Conservation (phyloP, 768 basidiomycete genomes). For the Termitomyces sp. region DNA sequence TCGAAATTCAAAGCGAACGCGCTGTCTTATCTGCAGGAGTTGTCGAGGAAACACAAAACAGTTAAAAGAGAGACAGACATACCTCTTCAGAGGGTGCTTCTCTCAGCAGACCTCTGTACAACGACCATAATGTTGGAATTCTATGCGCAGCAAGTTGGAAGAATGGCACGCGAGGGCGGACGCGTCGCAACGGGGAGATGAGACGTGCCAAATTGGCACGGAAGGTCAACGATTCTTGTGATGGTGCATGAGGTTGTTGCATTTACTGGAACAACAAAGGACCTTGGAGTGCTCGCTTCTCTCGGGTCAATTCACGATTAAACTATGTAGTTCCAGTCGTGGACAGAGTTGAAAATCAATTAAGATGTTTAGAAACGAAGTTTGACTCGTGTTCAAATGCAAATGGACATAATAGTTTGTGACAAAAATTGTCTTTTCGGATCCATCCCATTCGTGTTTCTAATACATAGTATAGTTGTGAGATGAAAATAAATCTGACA, state of each 20-base stretch:
- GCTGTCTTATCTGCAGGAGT: constrained; percentile 49
- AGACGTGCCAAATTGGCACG: constrained; percentile 50
- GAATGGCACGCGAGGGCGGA: constrained; percentile 62
- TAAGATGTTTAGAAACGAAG: too few species aligned
- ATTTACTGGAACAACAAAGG: background rate
- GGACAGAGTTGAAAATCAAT: background rate
- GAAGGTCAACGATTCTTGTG: constrained; percentile 39
- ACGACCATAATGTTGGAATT: constrained; percentile 69
- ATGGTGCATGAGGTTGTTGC: constrained; percentile 12
- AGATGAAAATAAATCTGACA: background rate
- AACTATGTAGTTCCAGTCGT: background rate
- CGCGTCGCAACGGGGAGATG: constrained; percentile 54
- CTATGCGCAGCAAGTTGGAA: constrained; percentile 69
- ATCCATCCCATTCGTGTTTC: background rate
- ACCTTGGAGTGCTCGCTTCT: background rate
- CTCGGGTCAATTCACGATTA: background rate
- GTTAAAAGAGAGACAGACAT: constrained; percentile 17
- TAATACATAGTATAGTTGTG: background rate
- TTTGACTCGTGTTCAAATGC: too few species aligned
- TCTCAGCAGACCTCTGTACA: constrained; percentile 70
- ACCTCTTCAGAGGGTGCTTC: constrained; percentile 56
- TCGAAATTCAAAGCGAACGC: constrained; percentile 53
- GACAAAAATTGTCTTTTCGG: background rate
- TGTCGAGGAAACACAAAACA: background rate
- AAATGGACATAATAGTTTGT: background rate